A percentile compares a stretch with the other conserved stretches of the same genome.
Evolutionary conservation across 495 filamentous ascomycete genomes (phyloP).

Genomic region (Podospora sp.): DNA sequence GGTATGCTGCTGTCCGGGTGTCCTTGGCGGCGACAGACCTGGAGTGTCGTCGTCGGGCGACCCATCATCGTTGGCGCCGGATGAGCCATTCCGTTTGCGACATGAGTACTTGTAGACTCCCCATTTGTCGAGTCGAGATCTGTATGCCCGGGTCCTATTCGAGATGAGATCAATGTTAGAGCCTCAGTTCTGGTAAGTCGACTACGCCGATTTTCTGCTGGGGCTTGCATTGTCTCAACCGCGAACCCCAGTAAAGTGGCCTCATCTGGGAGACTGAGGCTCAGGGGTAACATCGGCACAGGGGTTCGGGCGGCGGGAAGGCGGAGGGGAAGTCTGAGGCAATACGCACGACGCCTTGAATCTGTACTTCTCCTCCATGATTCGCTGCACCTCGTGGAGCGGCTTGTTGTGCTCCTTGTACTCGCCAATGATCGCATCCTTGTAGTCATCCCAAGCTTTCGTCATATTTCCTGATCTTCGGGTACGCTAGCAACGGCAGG

Average conservation of each 20-base stretch:
- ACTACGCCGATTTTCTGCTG: background rate
- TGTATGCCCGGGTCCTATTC: conserved; percentile 44
- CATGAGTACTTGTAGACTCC: conserved; percentile 49
- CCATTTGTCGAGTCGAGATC: conserved; percentile 50
- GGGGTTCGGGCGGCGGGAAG: background rate
- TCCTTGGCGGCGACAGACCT: conserved; percentile 7
- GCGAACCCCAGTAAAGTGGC: background rate
- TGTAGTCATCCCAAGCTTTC: conserved; percentile 45
- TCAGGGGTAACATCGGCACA: background rate
- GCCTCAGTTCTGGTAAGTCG: background rate
- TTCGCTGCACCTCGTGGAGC: conserved; percentile 43
- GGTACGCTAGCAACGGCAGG: conserved; percentile 4
- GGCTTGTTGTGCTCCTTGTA: conserved; percentile 47
- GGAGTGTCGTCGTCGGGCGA: conserved; percentile 17
- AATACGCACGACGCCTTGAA: conserved; percentile 51
- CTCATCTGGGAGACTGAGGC: background rate
- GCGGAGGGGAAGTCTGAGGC: background rate
- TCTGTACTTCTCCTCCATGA: conserved; percentile 45
- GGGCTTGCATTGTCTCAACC: background rate
- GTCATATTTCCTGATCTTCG: conserved; percentile 39
- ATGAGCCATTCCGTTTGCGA: conserved; percentile 33
- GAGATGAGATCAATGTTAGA: background rate
- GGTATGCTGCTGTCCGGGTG: conserved; percentile 7
- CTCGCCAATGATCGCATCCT: conserved; percentile 39
- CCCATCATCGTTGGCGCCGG: conserved; percentile 1